Base-by-base conservation (phyloP, 2,329 filamentous ascomycete genomes). In the Aaosphaeria arxii region DNA sequence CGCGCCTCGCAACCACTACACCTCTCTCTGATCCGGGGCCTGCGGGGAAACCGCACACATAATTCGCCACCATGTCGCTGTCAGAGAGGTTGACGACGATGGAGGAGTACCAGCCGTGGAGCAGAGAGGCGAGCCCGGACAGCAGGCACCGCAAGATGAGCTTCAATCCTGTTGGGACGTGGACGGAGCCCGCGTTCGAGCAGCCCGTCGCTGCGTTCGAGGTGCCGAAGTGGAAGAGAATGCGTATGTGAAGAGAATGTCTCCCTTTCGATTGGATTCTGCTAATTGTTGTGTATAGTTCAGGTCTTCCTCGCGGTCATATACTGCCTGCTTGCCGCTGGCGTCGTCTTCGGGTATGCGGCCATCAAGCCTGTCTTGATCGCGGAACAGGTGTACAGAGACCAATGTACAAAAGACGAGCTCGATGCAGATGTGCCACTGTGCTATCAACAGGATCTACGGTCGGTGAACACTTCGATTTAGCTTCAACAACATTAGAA, bases 291-390 rank as follows among this genome's bases (percentile, higher is more conserved):
- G 5, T 36, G 7, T 32, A 48, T 58, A 89, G 85, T 80, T 11
- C 88, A 92, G 71, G 82, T 91, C n/a, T 71, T 72, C 38, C 74
- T 82, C 42, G 86, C 85, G 5, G 83, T 89, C 1, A 58, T 88
- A 7, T 88, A 87, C 65, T 92, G 88, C 68, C 79, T 91, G 33
- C 78, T 95, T 51, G 84, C 88, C 5, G 86, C 90, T 4, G 91
- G 70, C 7, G 62, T 71, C 44, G 69, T 72, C 9, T 72, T 72
- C 45, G 70, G 70, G 24, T 72, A 70, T 47, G 70, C 70, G 7
- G 70, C 70, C 41, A 68, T 72, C 50, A 72, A 72, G 49, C 69
- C 70, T 5, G 69, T 72, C 1, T 46, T 72, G 7, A 57, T 72
- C 4, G 56, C 59, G 13, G 67, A 71, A 39, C 59, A 59, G 7